Base-by-base conservation (phyloP, 192 early-diverging fungal species). In the Podila verticillata region DNA sequence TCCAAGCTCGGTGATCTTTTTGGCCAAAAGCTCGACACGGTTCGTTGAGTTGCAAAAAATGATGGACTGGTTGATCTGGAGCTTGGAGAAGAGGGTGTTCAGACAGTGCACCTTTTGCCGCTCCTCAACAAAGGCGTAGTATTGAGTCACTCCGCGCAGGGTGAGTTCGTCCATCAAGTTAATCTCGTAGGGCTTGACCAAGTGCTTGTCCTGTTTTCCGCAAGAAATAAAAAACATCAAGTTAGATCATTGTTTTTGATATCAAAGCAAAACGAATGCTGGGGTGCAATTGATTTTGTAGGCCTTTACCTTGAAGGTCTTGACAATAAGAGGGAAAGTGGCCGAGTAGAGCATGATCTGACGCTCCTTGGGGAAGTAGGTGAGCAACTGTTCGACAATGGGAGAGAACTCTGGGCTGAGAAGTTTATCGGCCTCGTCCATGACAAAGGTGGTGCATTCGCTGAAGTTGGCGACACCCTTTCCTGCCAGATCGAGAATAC, bases 1-100 rank as follows among this genome's bases (percentile, higher is more conserved):
- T 35, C 98, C 98, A 30, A 99, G 91, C 70, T 99, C 98, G 24
- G 98, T 99, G 70, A 99, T 99, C 82, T 99, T 99, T 84, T 96
- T 97, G 58, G 98, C 98, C 63, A 99, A 87, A 58, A 99, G 92
- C 82, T 99, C 98, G 31, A 99, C 98, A 47, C 98, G 94, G 88
- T 95, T 96, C 48, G 98, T 98, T 1, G 98, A 99, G 86, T 99
- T 99, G 84, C 98, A 99, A 82, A 99, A 99, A 79, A 99, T 99
- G 70, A 99, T 99, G 36, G 97, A 98, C 91, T 99, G 98, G 85
- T 99, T 99, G 88, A 99, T 98, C 93, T 99, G 98, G 29, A 99
- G 93, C 93, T 97, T 97, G 0, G 96, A 97, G 75, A 99, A 99
- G 13, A 99, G 87, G 7, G 93, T 94, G 82, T 94, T 94, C 32